Evolutionary conservation across 1,139 yeast species (phyloP).

Genomic region (Cylindricascospora bacillispora): DNA sequence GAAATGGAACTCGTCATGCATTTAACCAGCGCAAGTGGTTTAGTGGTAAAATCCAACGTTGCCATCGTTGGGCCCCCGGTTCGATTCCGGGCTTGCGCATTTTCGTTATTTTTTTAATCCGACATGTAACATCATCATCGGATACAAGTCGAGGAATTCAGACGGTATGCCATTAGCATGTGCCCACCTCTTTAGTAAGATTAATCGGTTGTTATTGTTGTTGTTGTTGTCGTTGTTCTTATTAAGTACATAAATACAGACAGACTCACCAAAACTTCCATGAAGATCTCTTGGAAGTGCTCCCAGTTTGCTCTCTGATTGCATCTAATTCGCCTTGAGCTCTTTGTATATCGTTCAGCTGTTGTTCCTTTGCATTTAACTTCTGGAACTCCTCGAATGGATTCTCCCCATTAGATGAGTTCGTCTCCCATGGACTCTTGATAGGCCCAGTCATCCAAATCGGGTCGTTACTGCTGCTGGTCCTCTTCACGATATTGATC

Average conservation of each 20-base stretch:
- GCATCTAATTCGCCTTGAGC: conserved; percentile 29
- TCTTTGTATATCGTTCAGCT: conserved; percentile 32
- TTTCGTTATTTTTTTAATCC: conserved; percentile 1
- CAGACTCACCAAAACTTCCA: background rate
- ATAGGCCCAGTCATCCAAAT: conserved; percentile 71
- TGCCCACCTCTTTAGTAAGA: too few species aligned
- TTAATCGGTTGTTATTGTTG: too few species aligned
- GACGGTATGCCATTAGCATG: background rate
- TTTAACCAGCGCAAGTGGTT: conserved; percentile 8
- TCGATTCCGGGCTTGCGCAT: conserved; percentile 12
- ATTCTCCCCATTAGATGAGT: conserved; percentile 18
- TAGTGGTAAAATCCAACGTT: conserved; percentile 10
- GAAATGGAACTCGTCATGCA: background rate
- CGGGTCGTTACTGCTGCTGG: conserved; percentile 57
- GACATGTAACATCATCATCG: background rate
- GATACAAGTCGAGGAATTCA: background rate
- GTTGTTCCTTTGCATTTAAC: conserved; percentile 34
- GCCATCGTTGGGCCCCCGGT: conserved; percentile 12
- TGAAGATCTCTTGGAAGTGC: conserved; percentile 18
- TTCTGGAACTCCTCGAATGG: conserved; percentile 36
- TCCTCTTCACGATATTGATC: conserved; percentile 50
- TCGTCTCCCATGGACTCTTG: conserved; percentile 48
- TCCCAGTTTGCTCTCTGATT: conserved; percentile 22
- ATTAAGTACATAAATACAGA: background rate
- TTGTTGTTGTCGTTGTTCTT: background rate